Evolutionary conservation across 768 basidiomycete species (phyloP).

Genomic region (Russula brevipes): DNA sequence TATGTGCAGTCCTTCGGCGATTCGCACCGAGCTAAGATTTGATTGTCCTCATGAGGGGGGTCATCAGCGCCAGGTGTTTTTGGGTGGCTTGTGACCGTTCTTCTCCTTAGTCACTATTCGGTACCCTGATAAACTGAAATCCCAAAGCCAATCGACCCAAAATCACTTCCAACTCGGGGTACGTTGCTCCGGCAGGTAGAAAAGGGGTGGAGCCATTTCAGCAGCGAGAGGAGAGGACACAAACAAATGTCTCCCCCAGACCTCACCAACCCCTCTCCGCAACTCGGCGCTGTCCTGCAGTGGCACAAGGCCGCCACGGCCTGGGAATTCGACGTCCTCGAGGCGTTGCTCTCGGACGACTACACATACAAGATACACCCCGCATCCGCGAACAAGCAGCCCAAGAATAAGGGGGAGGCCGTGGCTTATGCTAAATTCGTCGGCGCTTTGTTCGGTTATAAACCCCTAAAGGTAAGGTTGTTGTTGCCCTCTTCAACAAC

Average conservation of each 20-base stretch:
- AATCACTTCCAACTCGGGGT: background rate
- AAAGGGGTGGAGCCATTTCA: background rate
- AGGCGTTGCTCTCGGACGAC: background rate
- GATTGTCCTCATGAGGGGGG: too few species aligned
- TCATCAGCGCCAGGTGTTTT: too few species aligned
- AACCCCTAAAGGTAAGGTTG: background rate
- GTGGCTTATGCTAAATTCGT: background rate
- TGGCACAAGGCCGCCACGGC: conserved; percentile 1
- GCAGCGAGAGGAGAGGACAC: too few species aligned
- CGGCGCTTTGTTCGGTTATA: background rate
- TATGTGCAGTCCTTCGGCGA: too few species aligned
- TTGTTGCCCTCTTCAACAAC: too few species aligned
- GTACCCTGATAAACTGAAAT: too few species aligned
- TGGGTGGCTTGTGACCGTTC: too few species aligned
- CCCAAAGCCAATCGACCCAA: background rate
- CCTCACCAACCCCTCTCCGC: conserved; percentile 2
- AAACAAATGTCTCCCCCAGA: background rate
- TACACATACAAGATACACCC: conserved; percentile 7
- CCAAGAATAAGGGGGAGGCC: conserved; percentile 7
- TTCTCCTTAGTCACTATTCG: too few species aligned
- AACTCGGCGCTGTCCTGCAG: conserved; percentile 5
- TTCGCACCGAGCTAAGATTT: too few species aligned
- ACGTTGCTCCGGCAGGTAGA: background rate
- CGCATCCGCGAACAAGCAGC: background rate
- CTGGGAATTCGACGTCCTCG: conserved; percentile 10